Evolutionary conservation across 257 asterid genomes (phyloP).

Genomic region (Henckelia pumila): DNA sequence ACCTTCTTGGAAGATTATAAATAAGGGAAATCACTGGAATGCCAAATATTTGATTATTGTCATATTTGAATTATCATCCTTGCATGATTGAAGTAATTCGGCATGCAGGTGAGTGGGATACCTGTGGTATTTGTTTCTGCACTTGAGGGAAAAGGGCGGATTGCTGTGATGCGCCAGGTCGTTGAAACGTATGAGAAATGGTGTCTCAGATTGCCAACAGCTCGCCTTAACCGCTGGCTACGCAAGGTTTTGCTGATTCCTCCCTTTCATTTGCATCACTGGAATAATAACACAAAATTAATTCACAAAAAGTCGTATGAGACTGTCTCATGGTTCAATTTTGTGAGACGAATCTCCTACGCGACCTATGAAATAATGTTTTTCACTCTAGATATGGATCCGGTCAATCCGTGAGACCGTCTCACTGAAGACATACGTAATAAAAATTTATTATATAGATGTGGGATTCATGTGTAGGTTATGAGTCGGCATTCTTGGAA

Average conservation of each 20-base stretch:
- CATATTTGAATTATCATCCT: neutral
- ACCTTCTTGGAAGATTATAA: neutral
- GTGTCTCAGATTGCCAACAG: conserved; percentile 83
- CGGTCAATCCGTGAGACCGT: too few species aligned
- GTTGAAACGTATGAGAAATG: conserved; percentile 79
- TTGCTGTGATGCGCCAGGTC: conserved; percentile 72
- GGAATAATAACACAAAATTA: neutral
- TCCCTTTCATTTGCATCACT: neutral
- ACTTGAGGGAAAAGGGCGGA: conserved; percentile 74
- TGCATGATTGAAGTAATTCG: conserved; percentile 18
- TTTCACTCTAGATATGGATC: too few species aligned
- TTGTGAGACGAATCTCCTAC: too few species aligned
- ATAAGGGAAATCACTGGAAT: neutral
- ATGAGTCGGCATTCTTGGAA: conserved; percentile 99
- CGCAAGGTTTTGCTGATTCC: conserved; percentile 53
- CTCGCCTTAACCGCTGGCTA: conserved; percentile 89
- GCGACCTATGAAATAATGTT: too few species aligned
- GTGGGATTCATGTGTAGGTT: conserved; percentile 43
- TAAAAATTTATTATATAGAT: neutral
- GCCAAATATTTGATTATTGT: neutral
- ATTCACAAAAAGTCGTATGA: too few species aligned
- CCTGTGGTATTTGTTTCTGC: conserved; percentile 95
- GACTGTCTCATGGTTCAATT: too few species aligned
- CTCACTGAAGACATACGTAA: too few species aligned
- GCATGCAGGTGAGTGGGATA: conserved; percentile 68